phyloP scores from a whole-genome alignment of 305 asterid genomes.

The Solanum chacoense region DNA sequence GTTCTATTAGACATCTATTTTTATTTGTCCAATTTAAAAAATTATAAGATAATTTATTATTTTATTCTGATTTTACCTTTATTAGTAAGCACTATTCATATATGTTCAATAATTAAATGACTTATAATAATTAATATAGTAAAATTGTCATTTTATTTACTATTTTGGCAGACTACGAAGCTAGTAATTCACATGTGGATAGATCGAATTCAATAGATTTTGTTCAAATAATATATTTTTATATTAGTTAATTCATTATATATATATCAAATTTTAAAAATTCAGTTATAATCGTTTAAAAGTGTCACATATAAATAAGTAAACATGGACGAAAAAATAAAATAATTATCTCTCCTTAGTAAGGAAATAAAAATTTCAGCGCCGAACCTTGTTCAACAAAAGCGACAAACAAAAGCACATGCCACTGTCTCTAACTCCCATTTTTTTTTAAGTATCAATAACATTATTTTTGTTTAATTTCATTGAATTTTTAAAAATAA shows the following conservation, averaged over 20 bases:
- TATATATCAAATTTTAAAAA: too few species aligned
- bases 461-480: not conserved
- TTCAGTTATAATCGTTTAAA: too few species aligned
- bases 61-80: not conserved
- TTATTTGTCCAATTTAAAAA: not conserved
- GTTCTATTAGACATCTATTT: not conserved
- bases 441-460: not conserved
- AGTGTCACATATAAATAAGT: not conserved
- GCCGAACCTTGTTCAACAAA: conserved; percentile 14
- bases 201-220: not conserved
- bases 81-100: not conserved
- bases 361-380: not conserved
- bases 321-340: not conserved
- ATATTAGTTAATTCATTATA: too few species aligned
- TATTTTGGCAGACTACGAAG: not conserved
- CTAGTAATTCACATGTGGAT: not conserved
- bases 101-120: not conserved
- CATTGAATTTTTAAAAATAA: not conserved
- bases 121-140: not conserved
- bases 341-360: not conserved
- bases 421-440: conserved; percentile 5
- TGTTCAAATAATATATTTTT: too few species aligned
- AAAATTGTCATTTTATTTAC: not conserved
- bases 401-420: conserved; percentile 31
- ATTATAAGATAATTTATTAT: not conserved